phyloP scores from a whole-genome alignment of 495 filamentous ascomycete genomes.

The Pseudevernia furfuracea region DNA sequence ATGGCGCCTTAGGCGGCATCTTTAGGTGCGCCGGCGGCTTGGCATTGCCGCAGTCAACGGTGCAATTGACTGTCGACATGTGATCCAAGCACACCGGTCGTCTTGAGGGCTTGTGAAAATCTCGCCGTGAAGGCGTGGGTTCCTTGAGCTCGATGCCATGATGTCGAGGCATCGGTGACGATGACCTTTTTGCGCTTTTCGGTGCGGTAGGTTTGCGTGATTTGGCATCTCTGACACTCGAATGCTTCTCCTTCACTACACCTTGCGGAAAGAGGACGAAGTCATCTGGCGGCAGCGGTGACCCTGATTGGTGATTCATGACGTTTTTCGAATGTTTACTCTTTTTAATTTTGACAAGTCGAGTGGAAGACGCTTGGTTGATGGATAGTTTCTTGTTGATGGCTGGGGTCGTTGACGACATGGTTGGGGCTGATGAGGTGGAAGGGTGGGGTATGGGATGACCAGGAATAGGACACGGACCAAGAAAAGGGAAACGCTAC shows the following conservation, averaged over 20 bases:
- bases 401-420: conserved; percentile 11
- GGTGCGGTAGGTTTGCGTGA: neutral
- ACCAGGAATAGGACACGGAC: neutral
- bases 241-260: conserved; percentile 2
- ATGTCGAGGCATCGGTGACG: conserved; percentile 2
- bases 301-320: conserved; percentile 1
- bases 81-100: conserved; percentile 11
- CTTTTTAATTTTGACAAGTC: conserved; percentile 3
- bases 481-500: neutral
- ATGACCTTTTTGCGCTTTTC: conserved; percentile 6
- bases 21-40: neutral
- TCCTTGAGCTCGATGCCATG: conserved; percentile 5
- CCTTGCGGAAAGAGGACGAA: conserved; percentile 13
- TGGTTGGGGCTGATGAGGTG: conserved; percentile 12
- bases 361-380: conserved; percentile 10
- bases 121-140: neutral
- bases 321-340: conserved; percentile 12
- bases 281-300: conserved; percentile 18
- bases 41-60: conserved; percentile 10
- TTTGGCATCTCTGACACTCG: neutral
- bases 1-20: conserved; percentile 14
- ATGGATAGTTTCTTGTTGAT: neutral
- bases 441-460: conserved; percentile 1
- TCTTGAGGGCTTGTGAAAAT: conserved; percentile 1
- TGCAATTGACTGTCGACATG: conserved; percentile 13